Conservation (phyloP, 768 basidiomycete genomes). For the Cystobasidium onofrii region DNA sequence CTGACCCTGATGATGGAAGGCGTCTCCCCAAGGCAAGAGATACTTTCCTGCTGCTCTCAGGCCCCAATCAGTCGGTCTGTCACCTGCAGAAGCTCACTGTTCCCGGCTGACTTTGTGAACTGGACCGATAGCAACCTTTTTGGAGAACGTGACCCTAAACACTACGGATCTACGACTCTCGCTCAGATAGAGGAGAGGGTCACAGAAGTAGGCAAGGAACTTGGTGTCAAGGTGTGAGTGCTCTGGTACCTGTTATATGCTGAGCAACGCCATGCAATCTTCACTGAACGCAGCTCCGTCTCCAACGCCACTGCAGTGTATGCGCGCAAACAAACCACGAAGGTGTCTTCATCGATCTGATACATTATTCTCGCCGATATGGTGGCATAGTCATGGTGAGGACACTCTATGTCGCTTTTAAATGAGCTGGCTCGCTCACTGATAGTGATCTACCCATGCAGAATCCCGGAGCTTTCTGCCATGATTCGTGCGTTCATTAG, state of each 20-base stretch:
- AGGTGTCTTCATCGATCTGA: constrained; percentile 26
- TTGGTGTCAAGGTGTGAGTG: constrained; percentile 38
- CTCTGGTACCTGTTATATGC: neutral
- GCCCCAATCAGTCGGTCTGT: constrained; percentile 36
- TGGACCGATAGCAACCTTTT: constrained; percentile 34
- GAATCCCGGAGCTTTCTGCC: constrained; percentile 20
- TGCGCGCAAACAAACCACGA: constrained; percentile 41
- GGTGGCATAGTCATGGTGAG: constrained; percentile 41
- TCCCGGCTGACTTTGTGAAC: neutral
- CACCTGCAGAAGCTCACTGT: neutral
- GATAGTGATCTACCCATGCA: neutral
- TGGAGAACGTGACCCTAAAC: constrained; percentile 36
- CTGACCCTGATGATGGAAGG: constrained; percentile 37
- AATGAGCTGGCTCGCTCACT: neutral
- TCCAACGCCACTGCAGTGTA: constrained; percentile 7
- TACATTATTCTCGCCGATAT: constrained; percentile 40
- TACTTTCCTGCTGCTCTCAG: constrained; percentile 38
- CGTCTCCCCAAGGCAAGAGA: constrained; percentile 27
- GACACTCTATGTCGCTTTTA: neutral
- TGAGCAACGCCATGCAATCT: too few species aligned
- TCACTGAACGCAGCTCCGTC: too few species aligned
- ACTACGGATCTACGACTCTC: constrained; percentile 38
- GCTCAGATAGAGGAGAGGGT: constrained; percentile 38
- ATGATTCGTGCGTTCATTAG: constrained; percentile 5
- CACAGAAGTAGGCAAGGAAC: constrained; percentile 32